Base-by-base conservation (phyloP, 768 basidiomycete genomes). In the Suillus alpinus region DNA sequence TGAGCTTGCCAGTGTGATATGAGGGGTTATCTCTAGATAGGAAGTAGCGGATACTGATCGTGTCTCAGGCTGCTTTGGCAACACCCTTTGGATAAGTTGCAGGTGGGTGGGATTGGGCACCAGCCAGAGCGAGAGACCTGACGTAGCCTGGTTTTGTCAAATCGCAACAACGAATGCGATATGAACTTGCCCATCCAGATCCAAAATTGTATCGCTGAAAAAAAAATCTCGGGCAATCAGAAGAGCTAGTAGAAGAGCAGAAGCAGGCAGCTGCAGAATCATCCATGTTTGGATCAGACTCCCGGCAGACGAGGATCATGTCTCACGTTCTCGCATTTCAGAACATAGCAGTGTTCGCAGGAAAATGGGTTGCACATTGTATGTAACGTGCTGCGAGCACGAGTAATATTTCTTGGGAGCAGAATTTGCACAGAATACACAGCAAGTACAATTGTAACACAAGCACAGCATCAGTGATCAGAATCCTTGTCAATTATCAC, bases 41-140 rank as follows among this genome's bases (percentile, higher is more conserved):
- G 86, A 84, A 10, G 71, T 75, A 5, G 71, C 68, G 5, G 68
- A 71, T 26, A 55, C 53, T 13, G 36, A 16, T 12, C 53, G 53
- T 39, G 53, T 40, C 53, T 55, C 10, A 26, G 53, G 53, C 49
- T 18, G 74, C 75, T 55, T 71, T 67, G 61, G 77, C 82, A 92
- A 87, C 59, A 82, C 65, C 12, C 66, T 72, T 63, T 73, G 69
- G 26, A 92, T 76, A 39, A 71, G 75, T 18, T 72, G 62, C 3
- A 81, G 73, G 63, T 84, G 80, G 9, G 67, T 58, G n/a, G 70
- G 63, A 16, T 77, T 67, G 6, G 90, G 88, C 14, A 92, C 84
- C 34, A 93, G 80, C 91, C 91, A 93, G 4, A 92, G 74, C 14
- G 87, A 77, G 53, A 84, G 66, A 13, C 86, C 88, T 89, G 64